phyloP scores from a whole-genome alignment of 2,329 filamentous ascomycete genomes.

The Pseudogymnoascus sp. region DNA sequence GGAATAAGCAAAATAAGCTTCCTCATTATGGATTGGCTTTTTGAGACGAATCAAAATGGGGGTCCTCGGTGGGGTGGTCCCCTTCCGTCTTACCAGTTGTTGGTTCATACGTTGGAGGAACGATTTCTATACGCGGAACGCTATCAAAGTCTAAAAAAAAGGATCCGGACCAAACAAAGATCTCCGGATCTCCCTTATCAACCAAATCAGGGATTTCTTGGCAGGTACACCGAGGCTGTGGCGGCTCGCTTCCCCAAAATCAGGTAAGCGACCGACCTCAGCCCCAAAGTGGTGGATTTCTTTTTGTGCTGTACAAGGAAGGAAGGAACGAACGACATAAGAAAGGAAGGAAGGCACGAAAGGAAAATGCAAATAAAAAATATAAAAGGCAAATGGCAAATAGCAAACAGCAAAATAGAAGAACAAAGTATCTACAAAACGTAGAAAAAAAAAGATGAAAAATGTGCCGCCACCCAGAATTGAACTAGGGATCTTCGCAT shows the following conservation, averaged over 20 bases:
- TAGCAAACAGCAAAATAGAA: not conserved
- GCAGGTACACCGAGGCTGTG: not conserved
- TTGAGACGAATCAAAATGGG: not conserved
- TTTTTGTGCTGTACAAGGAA: not conserved
- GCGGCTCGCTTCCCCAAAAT: not conserved
- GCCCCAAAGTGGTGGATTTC: not conserved
- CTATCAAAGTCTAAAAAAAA: not conserved
- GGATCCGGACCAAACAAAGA: not conserved
- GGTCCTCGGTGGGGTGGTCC: not conserved
- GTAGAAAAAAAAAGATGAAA: not conserved
- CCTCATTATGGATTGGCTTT: not conserved
- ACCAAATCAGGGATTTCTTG: not conserved
- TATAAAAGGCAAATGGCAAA: not conserved
- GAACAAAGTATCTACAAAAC: too few species aligned
- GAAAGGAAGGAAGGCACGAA: not conserved
- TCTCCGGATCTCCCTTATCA: not conserved
- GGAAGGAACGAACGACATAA: not conserved
- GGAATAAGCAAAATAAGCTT: conserved; percentile 3
- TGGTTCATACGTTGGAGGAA: not conserved
- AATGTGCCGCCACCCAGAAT: conserved; percentile 7
- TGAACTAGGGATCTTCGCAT: conserved; percentile 9
- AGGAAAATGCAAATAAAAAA: not conserved
- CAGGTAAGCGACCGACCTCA: not conserved
- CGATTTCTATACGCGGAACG: not conserved
- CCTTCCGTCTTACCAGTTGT: not conserved